Evolutionary conservation across 306 rosid genomes (phyloP).

Genomic region (Carpinus fangiana): DNA sequence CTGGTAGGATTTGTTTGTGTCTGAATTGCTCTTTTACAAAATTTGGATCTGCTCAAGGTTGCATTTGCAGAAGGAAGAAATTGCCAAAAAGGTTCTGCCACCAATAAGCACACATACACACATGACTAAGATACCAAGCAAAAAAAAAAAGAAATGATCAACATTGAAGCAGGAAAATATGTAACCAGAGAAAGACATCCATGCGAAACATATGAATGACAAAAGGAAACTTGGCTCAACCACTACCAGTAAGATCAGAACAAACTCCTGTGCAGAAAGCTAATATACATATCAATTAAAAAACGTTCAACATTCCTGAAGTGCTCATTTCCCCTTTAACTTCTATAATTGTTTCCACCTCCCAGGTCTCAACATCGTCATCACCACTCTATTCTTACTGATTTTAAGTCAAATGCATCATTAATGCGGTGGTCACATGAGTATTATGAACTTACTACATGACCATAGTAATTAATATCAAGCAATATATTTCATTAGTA

Average conservation of each 20-base stretch:
- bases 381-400: neutral
- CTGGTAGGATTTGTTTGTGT: conserved; percentile 38
- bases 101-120: neutral
- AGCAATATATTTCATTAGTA: neutral
- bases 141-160: neutral
- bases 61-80: conserved; percentile 37
- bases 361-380: neutral
- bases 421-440: neutral
- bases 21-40: conserved; percentile 39
- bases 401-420: neutral
- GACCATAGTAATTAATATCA: neutral
- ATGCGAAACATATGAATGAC: neutral
- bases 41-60: conserved; percentile 34
- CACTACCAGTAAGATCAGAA: neutral
- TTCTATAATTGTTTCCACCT: neutral
- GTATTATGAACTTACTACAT: neutral
- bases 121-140: conserved; percentile 2
- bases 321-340: no score
- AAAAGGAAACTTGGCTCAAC: neutral
- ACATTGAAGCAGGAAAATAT: neutral
- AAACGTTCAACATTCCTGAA: no score
- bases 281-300: neutral
- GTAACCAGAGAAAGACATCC: neutral
- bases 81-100: conserved; percentile 53
- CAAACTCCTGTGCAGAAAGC: neutral